Evolutionary conservation across 257 asterid species (phyloP).

Genomic region (Cynanchum wilfordii): DNA sequence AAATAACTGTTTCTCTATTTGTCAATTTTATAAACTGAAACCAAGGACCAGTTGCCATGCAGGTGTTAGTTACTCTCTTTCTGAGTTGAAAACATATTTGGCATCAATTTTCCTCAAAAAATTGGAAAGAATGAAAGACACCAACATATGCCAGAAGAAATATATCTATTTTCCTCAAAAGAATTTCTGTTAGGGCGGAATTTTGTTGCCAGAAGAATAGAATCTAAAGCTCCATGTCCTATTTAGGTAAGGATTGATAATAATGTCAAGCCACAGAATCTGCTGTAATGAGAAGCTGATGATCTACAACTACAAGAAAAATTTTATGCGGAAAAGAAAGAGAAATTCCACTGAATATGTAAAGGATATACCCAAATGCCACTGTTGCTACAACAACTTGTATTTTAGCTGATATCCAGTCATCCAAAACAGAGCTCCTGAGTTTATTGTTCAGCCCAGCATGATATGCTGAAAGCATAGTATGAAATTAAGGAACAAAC

Average conservation of each 20-base stretch:
- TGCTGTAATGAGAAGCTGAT: background rate
- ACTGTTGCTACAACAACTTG: constrained; percentile 96
- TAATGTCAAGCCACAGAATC: background rate
- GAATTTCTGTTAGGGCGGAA: background rate
- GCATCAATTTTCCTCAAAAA: background rate
- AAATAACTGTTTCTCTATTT: background rate
- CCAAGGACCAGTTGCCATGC: background rate
- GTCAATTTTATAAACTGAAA: background rate
- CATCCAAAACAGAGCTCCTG: constrained; percentile 81
- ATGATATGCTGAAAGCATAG: constrained; percentile 65
- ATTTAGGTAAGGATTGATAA: background rate
- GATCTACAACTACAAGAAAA: background rate
- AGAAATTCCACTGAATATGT: constrained; percentile 3
- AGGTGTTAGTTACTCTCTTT: background rate
- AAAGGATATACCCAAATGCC: constrained; percentile 79
- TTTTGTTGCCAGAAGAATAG: background rate
- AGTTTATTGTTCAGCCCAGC: constrained; percentile 81
- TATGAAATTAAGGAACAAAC: constrained; percentile 16
- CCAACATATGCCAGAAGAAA: background rate
- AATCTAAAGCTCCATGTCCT: background rate
- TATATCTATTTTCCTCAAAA: background rate
- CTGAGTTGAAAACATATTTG: background rate
- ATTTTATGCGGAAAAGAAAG: background rate
- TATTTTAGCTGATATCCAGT: constrained; percentile 86
- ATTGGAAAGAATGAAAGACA: background rate